These are phyloP conservation scores for Phytophthora fragariaefolia DNA, from an alignment of 352 stramenopile genomes.

Conservation along the genomic window DNA sequence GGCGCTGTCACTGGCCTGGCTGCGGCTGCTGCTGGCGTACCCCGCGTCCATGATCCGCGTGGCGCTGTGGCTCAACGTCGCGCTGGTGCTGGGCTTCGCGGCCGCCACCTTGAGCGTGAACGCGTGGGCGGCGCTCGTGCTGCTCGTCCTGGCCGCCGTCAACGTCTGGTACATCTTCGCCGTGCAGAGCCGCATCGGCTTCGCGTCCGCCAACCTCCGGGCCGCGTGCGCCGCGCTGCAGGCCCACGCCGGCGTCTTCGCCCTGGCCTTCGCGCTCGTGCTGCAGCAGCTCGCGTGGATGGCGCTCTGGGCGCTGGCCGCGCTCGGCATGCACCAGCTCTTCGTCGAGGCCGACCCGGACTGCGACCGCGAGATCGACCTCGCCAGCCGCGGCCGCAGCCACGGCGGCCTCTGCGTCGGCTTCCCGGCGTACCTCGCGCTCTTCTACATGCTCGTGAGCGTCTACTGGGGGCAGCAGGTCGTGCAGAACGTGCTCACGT, in stretches of 20 bases:
- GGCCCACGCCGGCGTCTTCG: conserved; percentile 68
- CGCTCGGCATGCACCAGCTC: conserved; percentile 76
- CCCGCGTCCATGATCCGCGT: conserved; percentile 80
- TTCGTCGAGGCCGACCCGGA: conserved; percentile 71
- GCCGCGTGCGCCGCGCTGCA: conserved; percentile 65
- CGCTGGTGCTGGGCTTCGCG: conserved; percentile 68
- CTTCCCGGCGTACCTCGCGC: conserved; percentile 52
- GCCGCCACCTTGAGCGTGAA: conserved; percentile 70
- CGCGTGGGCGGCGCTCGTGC: conserved; percentile 61
- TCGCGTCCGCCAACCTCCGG: conserved; percentile 84
- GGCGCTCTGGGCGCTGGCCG: conserved; percentile 68
- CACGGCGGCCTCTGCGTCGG: conserved; percentile 68
- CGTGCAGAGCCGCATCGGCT: conserved; percentile 82
- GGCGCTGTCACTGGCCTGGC: conserved; percentile 73
- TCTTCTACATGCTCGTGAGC: conserved; percentile 87
- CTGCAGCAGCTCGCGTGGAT: conserved; percentile 83
- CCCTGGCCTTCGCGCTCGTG: conserved; percentile 68
- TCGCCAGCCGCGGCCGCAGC: conserved; percentile 37
- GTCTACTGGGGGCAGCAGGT: conserved; percentile 89
- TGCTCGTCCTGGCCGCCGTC: conserved; percentile 64
- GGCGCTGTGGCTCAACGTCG: conserved; percentile 86
- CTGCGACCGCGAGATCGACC: conserved; percentile 56
- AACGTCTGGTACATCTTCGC: conserved; percentile 89
- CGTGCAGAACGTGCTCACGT: conserved; percentile 86
- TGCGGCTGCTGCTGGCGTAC: conserved; percentile 81